Percentiles rank a stretch among this genome's conserved stretches.
Evolutionary conservation across 2,329 filamentous ascomycete genomes (phyloP).

Genomic region (Pyrenochaeta sp.): DNA sequence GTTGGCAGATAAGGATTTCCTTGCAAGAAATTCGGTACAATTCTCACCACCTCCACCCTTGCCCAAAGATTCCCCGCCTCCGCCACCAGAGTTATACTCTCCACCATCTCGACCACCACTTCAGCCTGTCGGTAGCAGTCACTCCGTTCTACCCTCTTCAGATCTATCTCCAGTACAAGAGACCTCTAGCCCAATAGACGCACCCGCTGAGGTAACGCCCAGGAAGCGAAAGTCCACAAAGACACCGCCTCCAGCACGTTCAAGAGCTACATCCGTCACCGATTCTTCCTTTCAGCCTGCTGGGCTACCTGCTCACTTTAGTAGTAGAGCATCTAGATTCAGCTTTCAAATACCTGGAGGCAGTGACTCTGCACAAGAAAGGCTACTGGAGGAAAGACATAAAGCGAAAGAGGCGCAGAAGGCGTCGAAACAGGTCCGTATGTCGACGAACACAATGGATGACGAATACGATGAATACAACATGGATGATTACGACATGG

Average conservation of each 20-base stretch:
- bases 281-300: constrained; percentile 48
- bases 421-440: constrained; percentile 52
- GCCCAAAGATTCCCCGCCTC: constrained; percentile 22
- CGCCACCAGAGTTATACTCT: constrained; percentile 10
- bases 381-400: constrained; percentile 76
- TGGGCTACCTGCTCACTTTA: constrained; percentile 54
- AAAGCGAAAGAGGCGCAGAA: constrained; percentile 71
- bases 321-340: constrained; percentile 78
- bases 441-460: constrained; percentile 46
- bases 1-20: constrained; percentile 58
- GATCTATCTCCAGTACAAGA: constrained; percentile 48
- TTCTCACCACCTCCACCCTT: constrained; percentile 30
- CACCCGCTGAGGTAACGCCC: constrained; percentile 35
- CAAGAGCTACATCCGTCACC: constrained; percentile 48
- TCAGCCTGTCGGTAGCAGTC: constrained; percentile 26
- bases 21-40: constrained; percentile 53
- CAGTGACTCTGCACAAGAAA: constrained; percentile 71
- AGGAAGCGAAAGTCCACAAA: constrained; percentile 47
- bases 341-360: constrained; percentile 83
- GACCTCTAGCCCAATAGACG: constrained; percentile 35
- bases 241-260: constrained; percentile 45
- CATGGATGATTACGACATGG: constrained; percentile 59
- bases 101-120: constrained; percentile 27
- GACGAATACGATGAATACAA: constrained; percentile 51
- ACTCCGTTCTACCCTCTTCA: constrained; percentile 39